Evolutionary conservation across 139 green algal genomes (phyloP).

Genomic region (Micromonas pusilla): DNA sequence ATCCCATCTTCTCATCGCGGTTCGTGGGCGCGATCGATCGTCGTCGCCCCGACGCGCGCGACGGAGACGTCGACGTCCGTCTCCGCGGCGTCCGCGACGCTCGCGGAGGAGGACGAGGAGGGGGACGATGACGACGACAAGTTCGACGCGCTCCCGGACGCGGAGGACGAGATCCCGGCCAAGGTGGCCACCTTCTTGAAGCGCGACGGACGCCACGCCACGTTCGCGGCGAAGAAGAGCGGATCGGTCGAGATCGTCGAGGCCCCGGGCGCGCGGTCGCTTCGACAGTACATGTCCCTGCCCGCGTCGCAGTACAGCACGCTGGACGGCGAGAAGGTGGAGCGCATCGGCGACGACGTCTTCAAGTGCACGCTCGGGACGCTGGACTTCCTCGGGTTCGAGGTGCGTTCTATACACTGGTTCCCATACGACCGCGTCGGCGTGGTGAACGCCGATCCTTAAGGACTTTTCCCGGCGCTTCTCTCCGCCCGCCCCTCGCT

Average conservation of each 20-base stretch:
- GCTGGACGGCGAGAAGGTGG: conserved; percentile 41
- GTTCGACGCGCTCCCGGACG: not conserved
- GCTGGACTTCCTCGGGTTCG: conserved; percentile 35
- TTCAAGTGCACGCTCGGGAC: conserved; percentile 42
- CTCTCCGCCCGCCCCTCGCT: too few species aligned
- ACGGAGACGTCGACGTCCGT: not conserved
- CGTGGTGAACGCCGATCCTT: too few species aligned
- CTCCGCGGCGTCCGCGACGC: not conserved
- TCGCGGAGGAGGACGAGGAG: not conserved
- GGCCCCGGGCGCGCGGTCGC: not conserved
- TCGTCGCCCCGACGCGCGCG: not conserved
- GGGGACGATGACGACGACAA: not conserved
- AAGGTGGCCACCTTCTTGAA: not conserved
- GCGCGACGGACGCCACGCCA: not conserved
- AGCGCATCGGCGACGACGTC: conserved; percentile 40
- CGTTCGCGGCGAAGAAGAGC: conserved; percentile 9
- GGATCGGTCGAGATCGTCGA: not conserved
- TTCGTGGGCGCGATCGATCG: too few species aligned
- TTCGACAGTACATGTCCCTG: conserved; percentile 45
- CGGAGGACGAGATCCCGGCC: not conserved
- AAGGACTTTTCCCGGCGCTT: too few species aligned
- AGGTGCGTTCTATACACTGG: too few species aligned
- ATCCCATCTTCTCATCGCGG: too few species aligned
- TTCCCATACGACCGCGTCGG: too few species aligned
- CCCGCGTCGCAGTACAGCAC: conserved; percentile 43